Percentiles rank a stretch among this genome's conserved stretches.
phyloP scores from a whole-genome alignment of 2,329 filamentous ascomycete genomes.

The Alternaria incomplexa region DNA sequence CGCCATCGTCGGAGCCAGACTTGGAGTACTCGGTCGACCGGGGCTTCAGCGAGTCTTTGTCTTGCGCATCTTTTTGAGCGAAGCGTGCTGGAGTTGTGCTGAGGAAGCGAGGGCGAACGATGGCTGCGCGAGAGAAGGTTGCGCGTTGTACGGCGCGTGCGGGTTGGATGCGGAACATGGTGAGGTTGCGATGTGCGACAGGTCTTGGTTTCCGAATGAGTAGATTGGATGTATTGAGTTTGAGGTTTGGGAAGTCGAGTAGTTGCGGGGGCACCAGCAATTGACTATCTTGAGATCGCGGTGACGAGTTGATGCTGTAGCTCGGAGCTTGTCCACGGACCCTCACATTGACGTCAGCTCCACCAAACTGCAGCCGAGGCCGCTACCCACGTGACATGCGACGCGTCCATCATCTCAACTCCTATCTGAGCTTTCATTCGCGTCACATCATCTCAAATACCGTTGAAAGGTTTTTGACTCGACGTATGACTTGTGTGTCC shows the following conservation, averaged over 20 bases:
- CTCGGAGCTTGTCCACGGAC: slow-evolving; percentile 5
- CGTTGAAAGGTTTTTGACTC: not conserved
- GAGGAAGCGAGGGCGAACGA: slow-evolving; percentile 26
- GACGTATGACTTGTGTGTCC: too few relatives aligned
- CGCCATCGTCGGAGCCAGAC: slow-evolving; percentile 67
- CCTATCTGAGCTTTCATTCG: not conserved
- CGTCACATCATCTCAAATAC: not conserved
- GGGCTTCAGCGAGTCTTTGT: slow-evolving; percentile 67
- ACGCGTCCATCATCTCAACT: not conserved
- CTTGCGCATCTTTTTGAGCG: slow-evolving; percentile 53
- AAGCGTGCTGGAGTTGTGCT: slow-evolving; percentile 28
- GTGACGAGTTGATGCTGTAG: slow-evolving; percentile 15
- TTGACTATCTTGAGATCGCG: not conserved
- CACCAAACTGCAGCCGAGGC: not conserved
- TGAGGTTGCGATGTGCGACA: not conserved
- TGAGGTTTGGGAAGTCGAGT: not conserved
- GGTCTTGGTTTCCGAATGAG: not conserved
- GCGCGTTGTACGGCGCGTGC: slow-evolving; percentile 29
- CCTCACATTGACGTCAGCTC: slow-evolving; percentile 4
- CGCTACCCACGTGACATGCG: not conserved
- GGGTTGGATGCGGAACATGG: slow-evolving; percentile 35
- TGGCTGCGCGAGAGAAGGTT: slow-evolving; percentile 14
- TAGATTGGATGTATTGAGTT: not conserved
- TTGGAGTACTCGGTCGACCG: slow-evolving; percentile 71
- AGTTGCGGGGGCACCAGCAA: not conserved